Conservation (phyloP, 2,329 filamentous ascomycete genomes). For the Bertia moriformis region DNA sequence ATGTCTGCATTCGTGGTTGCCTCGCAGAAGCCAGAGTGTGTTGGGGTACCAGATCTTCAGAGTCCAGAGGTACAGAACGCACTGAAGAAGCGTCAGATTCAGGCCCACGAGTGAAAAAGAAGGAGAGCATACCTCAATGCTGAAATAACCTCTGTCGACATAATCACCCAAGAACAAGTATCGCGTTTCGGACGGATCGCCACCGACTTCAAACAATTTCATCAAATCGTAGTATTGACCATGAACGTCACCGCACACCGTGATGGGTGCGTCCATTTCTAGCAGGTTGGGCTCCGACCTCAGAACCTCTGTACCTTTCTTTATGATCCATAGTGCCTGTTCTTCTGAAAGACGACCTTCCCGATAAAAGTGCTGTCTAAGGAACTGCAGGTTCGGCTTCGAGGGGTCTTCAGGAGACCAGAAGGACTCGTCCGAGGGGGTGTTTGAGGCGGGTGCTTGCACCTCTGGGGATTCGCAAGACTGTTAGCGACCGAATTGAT, state of each 20-base stretch:
- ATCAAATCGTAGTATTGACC: conserved; percentile 98
- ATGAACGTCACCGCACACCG: conserved; percentile 94
- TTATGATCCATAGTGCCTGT: conserved; percentile 90
- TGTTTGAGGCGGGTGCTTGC: conserved; percentile 86
- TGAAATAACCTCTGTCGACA: conserved; percentile 96
- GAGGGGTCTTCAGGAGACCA: conserved; percentile 70
- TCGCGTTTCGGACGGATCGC: conserved; percentile 86
- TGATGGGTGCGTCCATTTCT: conserved; percentile 99
- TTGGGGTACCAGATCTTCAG: conserved; percentile 99
- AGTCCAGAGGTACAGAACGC: conserved; percentile 92
- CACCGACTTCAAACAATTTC: conserved; percentile 98
- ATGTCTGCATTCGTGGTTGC: conserved; percentile 97
- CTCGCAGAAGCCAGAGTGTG: conserved; percentile 87
- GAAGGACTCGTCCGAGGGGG: conserved; percentile 88
- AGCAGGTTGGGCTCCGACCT: conserved; percentile 84
- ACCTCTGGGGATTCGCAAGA: conserved; percentile 57
- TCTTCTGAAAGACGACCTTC: conserved; percentile 95
- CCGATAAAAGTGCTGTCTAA: conserved; percentile 97
- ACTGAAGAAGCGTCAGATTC: too few relatives aligned
- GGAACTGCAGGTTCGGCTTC: conserved; percentile 84
- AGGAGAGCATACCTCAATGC: conserved; percentile 55
- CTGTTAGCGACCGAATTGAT: not conserved
- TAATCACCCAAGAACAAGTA: conserved; percentile 98
- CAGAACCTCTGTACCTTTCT: conserved; percentile 73
- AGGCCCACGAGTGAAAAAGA: too few relatives aligned